A percentile compares a stretch with the other conserved stretches of the same genome.
These are phyloP conservation scores for Thymus mandschuricus DNA, from an alignment of 257 asterid species.

Conservation along the genomic window DNA sequence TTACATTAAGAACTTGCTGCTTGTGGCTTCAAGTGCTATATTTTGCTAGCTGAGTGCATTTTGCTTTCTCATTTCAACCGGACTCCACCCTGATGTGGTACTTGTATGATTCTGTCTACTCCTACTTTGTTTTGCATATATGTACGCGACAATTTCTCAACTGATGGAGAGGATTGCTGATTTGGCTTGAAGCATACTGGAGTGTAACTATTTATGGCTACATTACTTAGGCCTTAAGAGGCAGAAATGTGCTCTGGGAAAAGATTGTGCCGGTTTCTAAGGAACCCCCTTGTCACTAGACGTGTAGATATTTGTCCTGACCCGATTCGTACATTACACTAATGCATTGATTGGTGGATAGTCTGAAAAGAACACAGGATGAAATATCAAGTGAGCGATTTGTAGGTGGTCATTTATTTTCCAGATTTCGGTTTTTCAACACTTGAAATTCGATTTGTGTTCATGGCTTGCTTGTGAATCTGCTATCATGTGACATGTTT, in stretches of 20 bases:
- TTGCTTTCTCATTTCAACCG: constrained; percentile 23
- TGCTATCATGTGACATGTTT: constrained; percentile 22
- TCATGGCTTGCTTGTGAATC: constrained; percentile 36
- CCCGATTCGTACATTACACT: constrained; percentile 30
- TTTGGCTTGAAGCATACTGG: constrained; percentile 30
- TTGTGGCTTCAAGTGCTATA: constrained; percentile 36
- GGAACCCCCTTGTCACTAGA: constrained; percentile 24
- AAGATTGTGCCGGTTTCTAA: constrained; percentile 24
- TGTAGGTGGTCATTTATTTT: constrained; percentile 23
- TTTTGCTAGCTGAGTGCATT: constrained; percentile 17
- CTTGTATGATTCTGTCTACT: constrained; percentile 39
- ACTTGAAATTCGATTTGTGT: constrained; percentile 17
- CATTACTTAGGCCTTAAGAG: constrained; percentile 13
- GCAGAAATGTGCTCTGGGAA: constrained; percentile 22
- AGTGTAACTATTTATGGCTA: constrained; percentile 26
- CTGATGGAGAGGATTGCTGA: constrained; percentile 32
- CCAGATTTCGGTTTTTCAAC: constrained; percentile 5
- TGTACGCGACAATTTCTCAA: constrained; percentile 26
- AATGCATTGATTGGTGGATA: constrained; percentile 26
- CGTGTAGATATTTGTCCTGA: constrained; percentile 29
- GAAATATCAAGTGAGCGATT: constrained; percentile 28
- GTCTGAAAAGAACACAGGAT: constrained; percentile 15
- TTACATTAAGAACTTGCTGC: constrained; percentile 36
- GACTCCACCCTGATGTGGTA: constrained; percentile 28
- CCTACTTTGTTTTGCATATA: constrained; percentile 33